Percentiles rank a stretch among this genome's conserved stretches.
These are phyloP conservation scores for Tuber brumale DNA, from an alignment of 495 filamentous ascomycete genomes.

Conservation along the genomic window DNA sequence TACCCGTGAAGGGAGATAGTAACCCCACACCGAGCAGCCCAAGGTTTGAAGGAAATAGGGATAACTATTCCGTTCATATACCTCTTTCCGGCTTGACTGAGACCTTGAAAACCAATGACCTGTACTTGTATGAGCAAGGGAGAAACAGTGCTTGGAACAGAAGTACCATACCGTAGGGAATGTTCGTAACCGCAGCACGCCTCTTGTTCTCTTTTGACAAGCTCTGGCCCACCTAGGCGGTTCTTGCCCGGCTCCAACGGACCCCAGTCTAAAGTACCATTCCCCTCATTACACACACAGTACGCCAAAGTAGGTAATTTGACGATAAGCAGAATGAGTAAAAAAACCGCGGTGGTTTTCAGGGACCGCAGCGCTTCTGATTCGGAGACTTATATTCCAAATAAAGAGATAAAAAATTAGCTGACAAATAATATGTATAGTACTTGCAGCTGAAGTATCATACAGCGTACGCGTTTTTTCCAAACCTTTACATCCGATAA, in stretches of 20 bases:
- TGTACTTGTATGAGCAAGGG: neutral
- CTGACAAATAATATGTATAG: neutral
- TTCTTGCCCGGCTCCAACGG: neutral
- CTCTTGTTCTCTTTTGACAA: neutral
- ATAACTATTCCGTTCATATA: neutral
- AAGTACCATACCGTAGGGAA: neutral
- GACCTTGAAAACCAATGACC: neutral
- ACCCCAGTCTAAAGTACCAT: neutral
- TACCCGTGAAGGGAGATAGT: neutral
- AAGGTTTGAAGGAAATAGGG: neutral
- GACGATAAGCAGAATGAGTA: too few species aligned
- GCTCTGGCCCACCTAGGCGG: neutral
- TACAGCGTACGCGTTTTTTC: too few species aligned
- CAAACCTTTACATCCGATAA: too few species aligned
- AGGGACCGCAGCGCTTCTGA: too few species aligned
- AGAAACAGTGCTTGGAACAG: neutral
- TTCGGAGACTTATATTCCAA: neutral
- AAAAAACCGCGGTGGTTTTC: neutral
- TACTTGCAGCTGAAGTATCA: neutral
- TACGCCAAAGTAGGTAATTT: neutral
- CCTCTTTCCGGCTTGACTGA: neutral
- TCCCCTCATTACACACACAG: neutral
- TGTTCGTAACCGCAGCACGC: neutral
- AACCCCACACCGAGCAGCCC: neutral
- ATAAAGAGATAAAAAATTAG: neutral